Percentiles rank a stretch among this genome's conserved stretches.
Conservation (phyloP, 1,139 yeast species). For the Candida sp. region DNA sequence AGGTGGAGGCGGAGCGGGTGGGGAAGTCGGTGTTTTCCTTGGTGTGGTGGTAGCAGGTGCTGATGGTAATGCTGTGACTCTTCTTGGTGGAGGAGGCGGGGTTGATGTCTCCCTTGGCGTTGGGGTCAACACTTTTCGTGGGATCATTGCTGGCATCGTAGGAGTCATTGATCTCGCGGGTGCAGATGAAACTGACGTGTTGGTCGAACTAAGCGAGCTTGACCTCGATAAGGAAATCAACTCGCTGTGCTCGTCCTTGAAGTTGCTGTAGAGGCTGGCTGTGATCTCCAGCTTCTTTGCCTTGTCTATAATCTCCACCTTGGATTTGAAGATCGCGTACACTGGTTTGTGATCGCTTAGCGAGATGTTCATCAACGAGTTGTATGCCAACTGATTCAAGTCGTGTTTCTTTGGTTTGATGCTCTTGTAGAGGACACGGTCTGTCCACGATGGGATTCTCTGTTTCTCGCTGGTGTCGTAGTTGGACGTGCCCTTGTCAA, state of each 20-base stretch:
- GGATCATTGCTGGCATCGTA: not conserved
- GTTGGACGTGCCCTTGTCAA: slow-evolving; percentile 81
- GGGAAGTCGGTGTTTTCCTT: not conserved
- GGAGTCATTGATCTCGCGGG: not conserved
- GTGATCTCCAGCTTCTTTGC: slow-evolving; percentile 23
- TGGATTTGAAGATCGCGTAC: slow-evolving; percentile 71
- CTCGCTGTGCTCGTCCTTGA: not conserved
- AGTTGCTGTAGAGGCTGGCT: not conserved
- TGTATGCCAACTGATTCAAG: slow-evolving; percentile 61
- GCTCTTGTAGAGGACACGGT: slow-evolving; percentile 67
- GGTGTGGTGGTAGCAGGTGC: slow-evolving; percentile 23
- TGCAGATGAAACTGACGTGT: not conserved
- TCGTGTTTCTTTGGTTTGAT: slow-evolving; percentile 36
- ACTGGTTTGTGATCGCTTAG: slow-evolving; percentile 95
- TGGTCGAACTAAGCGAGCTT: not conserved
- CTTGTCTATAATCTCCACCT: slow-evolving; percentile 64
- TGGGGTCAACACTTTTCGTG: slow-evolving; percentile 6
- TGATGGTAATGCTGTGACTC: slow-evolving; percentile 14
- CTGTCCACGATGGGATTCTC: slow-evolving; percentile 98
- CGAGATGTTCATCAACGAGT: slow-evolving; percentile 56
- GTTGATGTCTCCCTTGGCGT: slow-evolving; percentile 19
- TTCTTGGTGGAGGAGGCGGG: slow-evolving; percentile 17
- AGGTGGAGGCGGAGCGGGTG: not conserved
- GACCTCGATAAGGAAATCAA: not conserved
- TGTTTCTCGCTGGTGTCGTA: slow-evolving; percentile 94